Base-by-base conservation (phyloP, 768 basidiomycete genomes). In the Neoboletus brunneissimus region DNA sequence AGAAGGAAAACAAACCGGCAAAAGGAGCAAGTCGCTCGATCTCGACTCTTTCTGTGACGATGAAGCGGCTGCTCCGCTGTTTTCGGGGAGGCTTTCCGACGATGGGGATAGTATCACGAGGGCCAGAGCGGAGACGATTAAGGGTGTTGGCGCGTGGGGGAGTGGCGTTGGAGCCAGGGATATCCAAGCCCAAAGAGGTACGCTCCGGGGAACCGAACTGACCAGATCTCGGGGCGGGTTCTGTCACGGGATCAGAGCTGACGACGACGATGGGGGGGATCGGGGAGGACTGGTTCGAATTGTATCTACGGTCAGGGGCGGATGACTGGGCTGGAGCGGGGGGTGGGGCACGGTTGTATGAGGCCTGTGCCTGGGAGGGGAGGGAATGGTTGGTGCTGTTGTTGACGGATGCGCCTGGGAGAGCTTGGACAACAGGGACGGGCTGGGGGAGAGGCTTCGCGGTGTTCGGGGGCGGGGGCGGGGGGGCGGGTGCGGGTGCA, bases 61-160 rank as follows among this genome's bases (percentile, higher is more conserved):
- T 89, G 66, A 99, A 98, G 58, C 97, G 84, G 69, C 91, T 94
- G 77, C 94, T 98, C 63, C 95, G 83, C 75, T 99, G 97, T 73
- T 98, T 99, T 66, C 96, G 86, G 25, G 97, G 94, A 22, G 94
- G 94, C 68, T 98, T 98, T 32, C 94, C 94, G 15, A 91, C 87
- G 66, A 96, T 91, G 43, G 96, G 94, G 56, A 98, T 98, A 43
- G 93, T 98, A 72, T 98, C 97, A 74, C 94, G 97, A 53, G 94
- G 93, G 18, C 85, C 85, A 42, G 86, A 81, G 56, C 91, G 83
- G 52, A 93, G 83, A 63, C 91, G 86, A 66, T 82, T 86, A 61
- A 91, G 76, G 12, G 89, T 78, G 42, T 80, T 83, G 40, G 83
- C 78, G 52, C 90, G 82, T 31, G 89, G 88, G 22, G 86, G 87